Base-by-base conservation (phyloP, 2,329 filamentous ascomycete genomes). In the Clarireedia paspali region DNA sequence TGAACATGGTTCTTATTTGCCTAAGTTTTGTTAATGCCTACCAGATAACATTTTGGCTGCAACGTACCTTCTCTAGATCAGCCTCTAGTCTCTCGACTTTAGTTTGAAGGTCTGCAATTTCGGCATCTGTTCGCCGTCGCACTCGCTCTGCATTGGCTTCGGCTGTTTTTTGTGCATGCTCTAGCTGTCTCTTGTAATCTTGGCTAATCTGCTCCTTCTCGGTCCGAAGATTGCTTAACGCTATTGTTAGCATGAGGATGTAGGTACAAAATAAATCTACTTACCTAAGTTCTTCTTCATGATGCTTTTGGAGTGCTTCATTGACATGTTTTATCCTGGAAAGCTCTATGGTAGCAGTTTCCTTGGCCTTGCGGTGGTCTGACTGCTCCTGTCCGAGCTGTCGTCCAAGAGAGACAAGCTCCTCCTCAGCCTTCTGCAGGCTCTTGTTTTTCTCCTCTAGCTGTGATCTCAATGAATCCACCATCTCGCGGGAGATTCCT, bases 401-500 rank as follows among this genome's bases (percentile, higher is more conserved):
- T n/a, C 73, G 74, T 53, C 77, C 72, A 10, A 83, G 70, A 4
- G 75, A 73, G 7, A 75, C 69, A 5, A 76, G 64, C 40, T 76
- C 73, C 10, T 73, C 70, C 48, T 79, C 73, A 1, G 72, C 70
- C 40, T 78, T 74, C 58, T 79, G 73, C 26, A 84, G 65, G 1
- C 72, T 69, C 34, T 71, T 71, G 23, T 83, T 84, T 60, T 86
- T 89, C 58, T 92, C 85, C 58, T 88, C 84, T 0, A 95, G 71
- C 67, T 96, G 87, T 4, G 78, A 78, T 50, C 89, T 84, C 34
- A 99, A 75, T 1, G 87, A 86, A 69, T 99, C 94, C 3, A 99
- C 88, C 39, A 97, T 75, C 65, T 97, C 90, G 42, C 92, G 82
- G n/a, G 95, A 96, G 39, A 99, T 88, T 4, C 92, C 92, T 66